Evolutionary conservation across 2,329 filamentous ascomycete genomes (phyloP), one percentile per base, ranked within the genome.

Genomic region (Coleophoma eucalyptorum): DNA sequence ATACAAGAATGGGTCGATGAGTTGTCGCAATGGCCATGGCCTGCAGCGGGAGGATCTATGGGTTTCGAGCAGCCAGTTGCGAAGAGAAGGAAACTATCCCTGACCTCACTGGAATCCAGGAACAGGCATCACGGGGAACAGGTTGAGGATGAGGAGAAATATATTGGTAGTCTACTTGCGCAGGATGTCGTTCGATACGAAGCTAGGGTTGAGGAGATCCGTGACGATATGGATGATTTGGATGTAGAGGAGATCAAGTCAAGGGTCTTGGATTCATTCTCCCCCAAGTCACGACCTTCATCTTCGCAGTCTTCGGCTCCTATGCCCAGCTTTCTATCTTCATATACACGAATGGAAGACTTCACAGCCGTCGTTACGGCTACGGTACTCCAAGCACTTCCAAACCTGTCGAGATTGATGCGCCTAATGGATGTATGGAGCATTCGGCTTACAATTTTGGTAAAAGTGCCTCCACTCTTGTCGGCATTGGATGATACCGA

Each of bases 301-400:
- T 72, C 75, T 43, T 67, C 76, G 55, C 61, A 72, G 62, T 73
- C 81, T 2, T 73, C 67, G 44, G 64, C 64, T 16, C 67, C 71
- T 11, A 57, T 67, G 61, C 69, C 65, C 63, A 73, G 64, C 38
- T 59, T 72, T 59, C 60, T 72, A 63, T 66, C 70, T 71, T 72
- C 74, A 40, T 89, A 89, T 67, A 81, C 80, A 55, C 84, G 80
- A 54, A 82, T 97, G 75, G 91, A 94, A 60, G 94, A 97, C 67
- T 83, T 96, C 62, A 92, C 90, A 8, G 90, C 93, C 20, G 79
- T 97, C 43, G 81, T 97, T 50, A 97, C 94, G 1, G 89, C 92
- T 26, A 96, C 93, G 33, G 88, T 96, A 16, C 72, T 99, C n/a
- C 89, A 94, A 64, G 84, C 90, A 3, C 76, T 99, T 18, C 94